Evolutionary conservation across 108 stramenopile species (phyloP), one percentile per base, ranked within the genome.

Genomic region (Cylindrotheca fusiformis): DNA sequence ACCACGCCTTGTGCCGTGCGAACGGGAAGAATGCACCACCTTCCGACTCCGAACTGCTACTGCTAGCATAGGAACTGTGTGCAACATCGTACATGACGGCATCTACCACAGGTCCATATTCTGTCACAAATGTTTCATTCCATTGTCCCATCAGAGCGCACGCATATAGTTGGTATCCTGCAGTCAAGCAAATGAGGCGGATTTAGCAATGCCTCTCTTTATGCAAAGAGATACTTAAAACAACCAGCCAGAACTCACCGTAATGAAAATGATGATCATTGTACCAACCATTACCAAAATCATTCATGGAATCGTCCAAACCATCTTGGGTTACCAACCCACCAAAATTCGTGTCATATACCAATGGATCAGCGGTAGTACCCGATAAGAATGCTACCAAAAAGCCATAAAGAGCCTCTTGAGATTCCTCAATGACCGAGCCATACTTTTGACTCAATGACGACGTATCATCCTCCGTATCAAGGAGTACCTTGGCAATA

Each of bases 1-100:
- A 91, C 90, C 90, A 91, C n/a, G 83, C 79, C 51, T 81, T 85
- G 52, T 91, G 86, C 24, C 90, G 66, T 1, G 90, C 77, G 19
- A 82, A 68, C 12, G 90, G 90, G 41, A 91, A 91, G 63, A 85
- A 87, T 33, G 58, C 58, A 10, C 36, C 36, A 6, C 60, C 71
- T n/a, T 69, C 69, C n/a, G 46, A 63, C 4, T 48, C 65, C 23
- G 20, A 47, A 26, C 21, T 58, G 23, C 55, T 63, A n/a, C 72
- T 58, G 27, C 69, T 61, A 20, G 48, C 44, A 47, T 79, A 80
- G 22, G 81, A 65, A 57, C 71, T 65, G 58, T 87, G 68, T 2
- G 90, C 86, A 72, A 91, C 69, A 52, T 91, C 90, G 46, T 79
- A 79, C 47, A 82, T 74, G 24, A 91, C 58, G 18, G 83, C 66